Evolutionary conservation across 768 basidiomycete genomes (phyloP).

Genomic region (Coprinellus aureogranulatus): DNA sequence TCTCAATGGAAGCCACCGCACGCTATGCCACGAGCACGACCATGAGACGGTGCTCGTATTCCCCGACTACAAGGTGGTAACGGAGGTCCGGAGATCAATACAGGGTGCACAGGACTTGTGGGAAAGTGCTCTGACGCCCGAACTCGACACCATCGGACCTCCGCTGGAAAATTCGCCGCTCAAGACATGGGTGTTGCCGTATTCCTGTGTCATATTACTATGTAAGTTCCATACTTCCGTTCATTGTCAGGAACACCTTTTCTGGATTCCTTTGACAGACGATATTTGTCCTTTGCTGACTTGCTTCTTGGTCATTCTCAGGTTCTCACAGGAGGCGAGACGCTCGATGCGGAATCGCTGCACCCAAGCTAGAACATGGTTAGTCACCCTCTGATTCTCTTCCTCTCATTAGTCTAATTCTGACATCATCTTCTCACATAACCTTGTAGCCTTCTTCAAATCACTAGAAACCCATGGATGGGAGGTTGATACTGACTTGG

Average conservation of each 20-base stretch:
- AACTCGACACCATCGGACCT: slow-evolving; percentile 46
- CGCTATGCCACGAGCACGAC: slow-evolving; percentile 61
- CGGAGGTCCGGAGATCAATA: slow-evolving; percentile 61
- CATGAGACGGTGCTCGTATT: slow-evolving; percentile 83
- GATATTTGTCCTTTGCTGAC: not conserved
- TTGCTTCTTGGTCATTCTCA: slow-evolving; percentile 30
- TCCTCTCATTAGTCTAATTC: slow-evolving; percentile 17
- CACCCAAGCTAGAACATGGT: slow-evolving; percentile 80
- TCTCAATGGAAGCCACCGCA: slow-evolving; percentile 79
- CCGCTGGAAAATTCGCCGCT: slow-evolving; percentile 44
- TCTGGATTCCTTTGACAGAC: not conserved
- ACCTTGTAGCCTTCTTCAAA: slow-evolving; percentile 54
- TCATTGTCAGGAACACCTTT: not conserved
- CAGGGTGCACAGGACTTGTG: slow-evolving; percentile 72
- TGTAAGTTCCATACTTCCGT: slow-evolving; percentile 52
- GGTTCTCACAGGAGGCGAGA: slow-evolving; percentile 93
- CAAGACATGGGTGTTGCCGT: slow-evolving; percentile 81
- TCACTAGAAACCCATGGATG: slow-evolving; percentile 67
- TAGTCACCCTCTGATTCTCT: slow-evolving; percentile 17
- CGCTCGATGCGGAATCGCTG: slow-evolving; percentile 86
- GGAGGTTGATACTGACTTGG: slow-evolving; percentile 73
- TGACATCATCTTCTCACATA: slow-evolving; percentile 10
- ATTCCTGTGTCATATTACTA: slow-evolving; percentile 83
- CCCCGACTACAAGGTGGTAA: slow-evolving; percentile 87
- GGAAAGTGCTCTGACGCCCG: slow-evolving; percentile 60